Percentiles rank a stretch among this genome's conserved stretches.
These are phyloP conservation scores for Colletotrichum musae DNA, from an alignment of 2,329 filamentous ascomycete species.

Conservation along the genomic window DNA sequence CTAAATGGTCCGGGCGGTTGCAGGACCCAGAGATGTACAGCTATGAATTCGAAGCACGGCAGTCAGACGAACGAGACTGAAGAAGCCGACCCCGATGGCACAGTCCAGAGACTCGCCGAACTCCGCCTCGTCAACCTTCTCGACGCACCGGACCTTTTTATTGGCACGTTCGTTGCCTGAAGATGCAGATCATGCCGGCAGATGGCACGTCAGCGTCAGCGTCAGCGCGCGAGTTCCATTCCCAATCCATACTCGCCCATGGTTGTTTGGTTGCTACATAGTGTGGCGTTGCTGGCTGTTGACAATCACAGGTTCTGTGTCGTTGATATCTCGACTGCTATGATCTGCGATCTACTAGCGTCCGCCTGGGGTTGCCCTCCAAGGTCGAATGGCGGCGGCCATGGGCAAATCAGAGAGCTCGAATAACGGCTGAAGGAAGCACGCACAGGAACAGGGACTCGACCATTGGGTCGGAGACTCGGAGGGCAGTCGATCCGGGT, in stretches of 20 bases:
- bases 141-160: neutral
- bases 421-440: neutral
- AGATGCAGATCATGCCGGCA: constrained; percentile 4
- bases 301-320: constrained; percentile 1
- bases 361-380: constrained; percentile 15
- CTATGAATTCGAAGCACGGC: constrained; percentile 2
- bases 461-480: constrained; percentile 23
- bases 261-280: neutral
- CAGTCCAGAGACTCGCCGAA: constrained; percentile 14
- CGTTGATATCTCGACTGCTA: constrained; percentile 11
- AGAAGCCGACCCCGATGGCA: constrained; percentile 12
- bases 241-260: constrained; percentile 1
- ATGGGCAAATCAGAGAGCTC: constrained; percentile 31
- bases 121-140: neutral
- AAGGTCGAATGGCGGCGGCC: constrained; percentile 13
- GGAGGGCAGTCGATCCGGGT: constrained; percentile 24
- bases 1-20: constrained; percentile 23
- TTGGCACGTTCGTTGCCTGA: neutral
- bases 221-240: constrained; percentile 15
- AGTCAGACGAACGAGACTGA: constrained; percentile 35
- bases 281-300: neutral
- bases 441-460: constrained; percentile 26
- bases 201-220: neutral
- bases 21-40: neutral
- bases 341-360: constrained; percentile 31